These are phyloP conservation scores for Boletales sp. DNA, from an alignment of 768 basidiomycete genomes.

Conservation along the genomic window DNA sequence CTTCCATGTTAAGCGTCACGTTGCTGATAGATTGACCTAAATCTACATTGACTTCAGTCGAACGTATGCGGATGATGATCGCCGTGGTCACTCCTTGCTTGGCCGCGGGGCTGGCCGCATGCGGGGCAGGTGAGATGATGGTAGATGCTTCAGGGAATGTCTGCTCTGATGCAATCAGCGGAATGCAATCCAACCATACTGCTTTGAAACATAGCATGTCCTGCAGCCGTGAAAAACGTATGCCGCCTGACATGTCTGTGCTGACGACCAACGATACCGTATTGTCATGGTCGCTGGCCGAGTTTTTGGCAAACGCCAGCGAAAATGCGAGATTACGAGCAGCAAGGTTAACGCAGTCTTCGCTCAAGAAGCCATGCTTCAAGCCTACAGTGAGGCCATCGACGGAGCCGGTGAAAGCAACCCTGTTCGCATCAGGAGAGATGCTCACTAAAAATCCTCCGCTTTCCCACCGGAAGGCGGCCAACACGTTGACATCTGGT, in stretches of 20 bases:
- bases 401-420: constrained; percentile 74
- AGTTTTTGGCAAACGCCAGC: constrained; percentile 58
- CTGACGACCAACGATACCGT: constrained; percentile 77
- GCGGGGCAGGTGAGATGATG: constrained; percentile 14
- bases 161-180: constrained; percentile 54
- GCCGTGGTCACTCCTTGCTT: constrained; percentile 54
- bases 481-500: constrained; percentile 90
- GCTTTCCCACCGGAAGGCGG: constrained; percentile 88
- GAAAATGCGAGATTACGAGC: constrained; percentile 82
- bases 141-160: constrained; percentile 18
- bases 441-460: constrained; percentile 85
- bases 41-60: constrained; percentile 72
- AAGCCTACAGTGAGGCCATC: constrained; percentile 79
- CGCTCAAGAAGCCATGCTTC: constrained; percentile 81
- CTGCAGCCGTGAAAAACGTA: constrained; percentile 83
- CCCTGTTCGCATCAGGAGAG: constrained; percentile 66
- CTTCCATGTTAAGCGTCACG: constrained; percentile 59
- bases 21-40: constrained; percentile 83
- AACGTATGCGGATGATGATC: constrained; percentile 67
- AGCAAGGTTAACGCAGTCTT: constrained; percentile 76
- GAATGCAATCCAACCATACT: constrained; percentile 88
- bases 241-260: constrained; percentile 75
- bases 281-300: constrained; percentile 38
- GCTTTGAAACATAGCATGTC: constrained; percentile 95
- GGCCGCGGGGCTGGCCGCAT: constrained; percentile 7